phyloP scores from a whole-genome alignment of 805 yeast species.

The Huiozyma naganishii region DNA sequence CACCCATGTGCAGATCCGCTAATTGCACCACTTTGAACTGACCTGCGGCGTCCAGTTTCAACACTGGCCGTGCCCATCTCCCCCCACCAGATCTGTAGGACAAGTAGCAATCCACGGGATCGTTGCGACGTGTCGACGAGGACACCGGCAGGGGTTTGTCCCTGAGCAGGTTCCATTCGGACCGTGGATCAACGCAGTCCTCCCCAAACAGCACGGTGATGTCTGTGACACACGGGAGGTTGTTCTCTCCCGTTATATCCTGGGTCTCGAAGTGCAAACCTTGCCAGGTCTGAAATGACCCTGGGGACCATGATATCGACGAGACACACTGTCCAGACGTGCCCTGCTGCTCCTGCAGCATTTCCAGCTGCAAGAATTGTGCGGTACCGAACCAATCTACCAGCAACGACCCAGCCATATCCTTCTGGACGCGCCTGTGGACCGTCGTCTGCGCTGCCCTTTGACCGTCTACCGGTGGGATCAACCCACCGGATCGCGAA shows the following conservation, averaged over 20 bases:
- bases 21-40: slow-evolving; percentile 75
- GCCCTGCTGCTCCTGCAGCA: not conserved
- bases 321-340: too few species aligned
- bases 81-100: slow-evolving; percentile 1
- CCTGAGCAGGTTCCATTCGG: slow-evolving; percentile 43
- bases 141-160: not conserved
- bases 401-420: slow-evolving; percentile 12
- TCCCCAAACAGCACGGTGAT: slow-evolving; percentile 63
- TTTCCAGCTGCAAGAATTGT: slow-evolving; percentile 7
- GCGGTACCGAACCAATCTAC: slow-evolving; percentile 16
- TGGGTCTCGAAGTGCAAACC: too few species aligned
- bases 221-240: slow-evolving; percentile 33
- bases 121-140: not conserved
- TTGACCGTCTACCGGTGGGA: not conserved
- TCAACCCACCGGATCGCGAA: not conserved
- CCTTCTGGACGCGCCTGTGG: slow-evolving; percentile 9
- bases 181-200: slow-evolving; percentile 69
- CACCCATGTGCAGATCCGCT: slow-evolving; percentile 86
- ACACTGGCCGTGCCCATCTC: not conserved
- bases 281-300: too few species aligned
- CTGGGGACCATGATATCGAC: too few species aligned
- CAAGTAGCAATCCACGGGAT: slow-evolving; percentile 9
- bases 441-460: not conserved
- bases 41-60: slow-evolving; percentile 22
- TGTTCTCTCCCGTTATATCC: not conserved